Evolutionary conservation across 2,329 filamentous ascomycete species (phyloP).

Genomic region (Microthyrium microscopicum): DNA sequence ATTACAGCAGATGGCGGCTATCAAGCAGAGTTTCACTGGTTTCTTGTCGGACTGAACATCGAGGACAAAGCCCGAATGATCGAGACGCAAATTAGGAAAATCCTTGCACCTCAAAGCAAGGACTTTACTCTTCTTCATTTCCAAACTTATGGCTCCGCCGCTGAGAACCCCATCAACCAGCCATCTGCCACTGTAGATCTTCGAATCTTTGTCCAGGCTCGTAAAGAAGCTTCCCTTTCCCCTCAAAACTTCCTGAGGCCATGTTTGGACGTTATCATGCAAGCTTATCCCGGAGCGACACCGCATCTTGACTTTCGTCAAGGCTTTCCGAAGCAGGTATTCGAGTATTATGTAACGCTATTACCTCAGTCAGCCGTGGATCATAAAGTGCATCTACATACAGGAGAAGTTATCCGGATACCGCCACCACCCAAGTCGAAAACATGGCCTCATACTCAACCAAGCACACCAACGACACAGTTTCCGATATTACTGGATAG

Average conservation of each 20-base stretch:
- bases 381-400: constrained; percentile 15
- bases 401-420: constrained; percentile 17
- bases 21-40: constrained; percentile 30
- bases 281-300: constrained; percentile 27
- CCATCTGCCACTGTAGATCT: constrained; percentile 33
- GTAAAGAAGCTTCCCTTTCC: constrained; percentile 17
- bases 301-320: constrained; percentile 23
- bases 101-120: constrained; percentile 20
- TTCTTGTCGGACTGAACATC: constrained; percentile 28
- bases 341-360: constrained; percentile 26
- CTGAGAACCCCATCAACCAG: constrained; percentile 26
- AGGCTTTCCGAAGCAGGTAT: constrained; percentile 23
- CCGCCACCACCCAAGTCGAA: constrained; percentile 17
- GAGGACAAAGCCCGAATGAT: constrained; percentile 27
- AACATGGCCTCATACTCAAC: constrained; percentile 19
- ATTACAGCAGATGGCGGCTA: constrained; percentile 29
- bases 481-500: not conserved
- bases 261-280: constrained; percentile 26
- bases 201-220: constrained; percentile 30
- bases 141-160: constrained; percentile 22
- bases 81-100: constrained; percentile 19
- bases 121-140: constrained; percentile 21
- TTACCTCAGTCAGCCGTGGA: constrained; percentile 14
- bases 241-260: constrained; percentile 23
- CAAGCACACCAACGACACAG: constrained; percentile 13